Percentiles rank a stretch among this genome's conserved stretches.
Evolutionary conservation across 441 rosid genomes (phyloP).

Genomic region (Euphorbia celastroides): DNA sequence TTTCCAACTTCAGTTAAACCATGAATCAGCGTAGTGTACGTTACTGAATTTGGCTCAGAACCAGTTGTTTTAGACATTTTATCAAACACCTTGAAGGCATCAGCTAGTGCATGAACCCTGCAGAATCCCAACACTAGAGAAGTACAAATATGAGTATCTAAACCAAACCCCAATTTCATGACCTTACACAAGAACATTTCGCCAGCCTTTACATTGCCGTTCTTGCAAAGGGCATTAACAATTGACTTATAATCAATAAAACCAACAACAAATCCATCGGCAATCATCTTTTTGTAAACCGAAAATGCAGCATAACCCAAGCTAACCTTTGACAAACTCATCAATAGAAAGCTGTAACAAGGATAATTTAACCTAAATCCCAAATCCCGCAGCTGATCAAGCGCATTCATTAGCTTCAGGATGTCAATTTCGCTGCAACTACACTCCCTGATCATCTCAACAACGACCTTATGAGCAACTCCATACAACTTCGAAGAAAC

Average conservation of each 20-base stretch:
- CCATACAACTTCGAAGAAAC: conserved; percentile 29
- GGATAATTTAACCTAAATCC: conserved; percentile 43
- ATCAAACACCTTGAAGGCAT: conserved; percentile 30
- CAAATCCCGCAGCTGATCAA: conserved; percentile 26
- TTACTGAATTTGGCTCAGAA: conserved; percentile 39
- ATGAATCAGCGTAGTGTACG: conserved; percentile 35
- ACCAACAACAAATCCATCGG: conserved; percentile 34
- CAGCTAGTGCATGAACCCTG: conserved; percentile 19
- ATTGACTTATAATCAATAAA: conserved; percentile 36
- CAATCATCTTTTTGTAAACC: conserved; percentile 31
- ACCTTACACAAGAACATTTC: conserved; percentile 41
- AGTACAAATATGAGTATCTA: conserved; percentile 41
- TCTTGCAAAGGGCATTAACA: conserved; percentile 41
- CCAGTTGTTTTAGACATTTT: conserved; percentile 32
- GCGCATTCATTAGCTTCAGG: conserved; percentile 29
- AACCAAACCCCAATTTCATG: conserved; percentile 36
- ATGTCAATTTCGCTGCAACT: conserved; percentile 22
- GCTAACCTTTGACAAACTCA: conserved; percentile 37
- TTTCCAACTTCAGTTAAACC: conserved; percentile 52
- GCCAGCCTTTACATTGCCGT: conserved; percentile 33
- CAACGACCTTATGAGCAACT: conserved; percentile 28
- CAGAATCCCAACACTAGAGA: conserved; percentile 40
- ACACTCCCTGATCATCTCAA: conserved; percentile 28
- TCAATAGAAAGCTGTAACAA: conserved; percentile 37
- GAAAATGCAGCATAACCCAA: conserved; percentile 30